Base-by-base conservation (phyloP, 139 green algal species). In the Microglena sp. region DNA sequence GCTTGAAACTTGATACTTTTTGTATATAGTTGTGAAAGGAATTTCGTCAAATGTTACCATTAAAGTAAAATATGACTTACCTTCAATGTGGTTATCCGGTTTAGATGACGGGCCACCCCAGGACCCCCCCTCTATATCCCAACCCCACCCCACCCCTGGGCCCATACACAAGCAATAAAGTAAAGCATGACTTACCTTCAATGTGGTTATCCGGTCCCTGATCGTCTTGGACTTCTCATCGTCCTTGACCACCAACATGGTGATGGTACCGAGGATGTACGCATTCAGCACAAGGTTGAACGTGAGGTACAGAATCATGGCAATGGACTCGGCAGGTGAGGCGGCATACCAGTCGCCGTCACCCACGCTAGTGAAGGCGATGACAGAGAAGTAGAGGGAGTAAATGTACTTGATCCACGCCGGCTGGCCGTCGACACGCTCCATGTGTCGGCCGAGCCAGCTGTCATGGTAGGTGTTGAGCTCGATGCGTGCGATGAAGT, bases 211-310 rank as follows among this genome's bases (percentile, higher is more conserved):
- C 3, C 56, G 63, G 32, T 76, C 70, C 26, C 70, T 44, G 26
- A 68, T 71, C 3, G 24, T 7, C 63, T 76, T 76, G 63, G 27
- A 57, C 28, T 57, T 63, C 70, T 76, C 55, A 34, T 76, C 70
- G 21, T 30, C 57, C 62, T 72, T 72, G 15, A 77, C 70, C 36
- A 77, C 61, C 40, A 72, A 60, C 70, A 72, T 69, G 30, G 64
- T 72, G 5, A 77, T 64, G 2, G 70, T 59, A 74, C 67, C 67
- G 4, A 74, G 44, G 29, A 74, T 74, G 67, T 74, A 74, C 3
- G 67, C 67, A 31, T 44, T 28, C 26, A 74, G 29, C 18, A 67
- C 67, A 27, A 74, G 44, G 46, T 74, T 74, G 45, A 64, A 32
- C 28, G 68, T 33, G 26, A 68, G 34, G 67, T 68, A 74, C 5